Base-by-base conservation (phyloP, 2,329 filamentous ascomycete genomes). In the Sporothrix euskadiensis region DNA sequence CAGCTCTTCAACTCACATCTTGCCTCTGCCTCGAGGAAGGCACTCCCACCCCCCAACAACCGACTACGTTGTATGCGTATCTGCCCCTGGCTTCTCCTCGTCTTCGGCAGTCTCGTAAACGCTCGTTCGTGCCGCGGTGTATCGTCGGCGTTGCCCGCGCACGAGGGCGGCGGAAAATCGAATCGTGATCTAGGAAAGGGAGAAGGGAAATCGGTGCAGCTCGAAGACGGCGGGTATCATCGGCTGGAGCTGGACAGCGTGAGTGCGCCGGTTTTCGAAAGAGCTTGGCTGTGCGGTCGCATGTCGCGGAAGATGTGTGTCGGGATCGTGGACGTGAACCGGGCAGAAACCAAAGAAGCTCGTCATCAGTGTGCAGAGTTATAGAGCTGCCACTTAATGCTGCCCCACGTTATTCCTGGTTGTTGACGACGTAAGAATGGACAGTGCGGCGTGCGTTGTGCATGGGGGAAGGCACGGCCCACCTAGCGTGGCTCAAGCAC, bases 361-460 rank as follows among this genome's bases (percentile, higher is more conserved):
- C 72, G 66, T 63, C 44, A 71, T 70, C 35, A 47, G 26, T 1
- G 26, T 26, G 26, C 35, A 26, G 26, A 9, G 56, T 57, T 12
- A 12, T 8, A 12, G 54, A 68, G 63, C 41, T 68, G 41, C 41
- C n/a, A 22, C 49, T 52, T 12, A 39, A 26, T 70, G 41, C 35
- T 63, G 59, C 72, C 72, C 72, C 72, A 73, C 72, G 72, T 65
- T 57, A 39, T 39, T 66, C 22, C 14, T 30, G 22, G 35, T 32
- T 66, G 59, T 49, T 30, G 63, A 66, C 65, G 61, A 66, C 39
- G 39, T 30, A 66, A 47, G 44, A 56, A 56, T 14, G 32, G 57
- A 73, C 72, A 73, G 72, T 73, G 68, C 61, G 70, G 47, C 30
- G 44, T 63, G 57, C 57, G 30, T 3, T 49, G 10, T 26, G 22